These are phyloP conservation scores for Ilex paraguariensis DNA, from an alignment of 305 asterid species.

Conservation along the genomic window DNA sequence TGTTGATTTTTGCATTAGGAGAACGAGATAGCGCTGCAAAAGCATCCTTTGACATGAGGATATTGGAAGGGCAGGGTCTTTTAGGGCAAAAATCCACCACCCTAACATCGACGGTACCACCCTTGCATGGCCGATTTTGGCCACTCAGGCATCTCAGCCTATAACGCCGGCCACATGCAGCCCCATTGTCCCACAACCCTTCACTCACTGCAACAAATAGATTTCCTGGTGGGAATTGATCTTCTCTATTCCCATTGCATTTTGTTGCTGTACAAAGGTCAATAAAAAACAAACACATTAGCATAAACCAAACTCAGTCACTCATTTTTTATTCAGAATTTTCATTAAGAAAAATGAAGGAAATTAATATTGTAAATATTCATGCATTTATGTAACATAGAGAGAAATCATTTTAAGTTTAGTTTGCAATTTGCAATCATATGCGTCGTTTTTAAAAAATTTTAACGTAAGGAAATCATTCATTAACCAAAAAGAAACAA, in stretches of 20 bases:
- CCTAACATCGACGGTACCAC: conserved; percentile 27
- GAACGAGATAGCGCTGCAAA: conserved; percentile 41
- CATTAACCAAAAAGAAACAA: no score
- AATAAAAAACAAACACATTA: background rate
- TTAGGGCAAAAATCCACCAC: conserved; percentile 24
- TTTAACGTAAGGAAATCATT: no score
- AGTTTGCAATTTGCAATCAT: no score
- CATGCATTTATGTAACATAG: no score
- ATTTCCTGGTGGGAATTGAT: conserved; percentile 68
- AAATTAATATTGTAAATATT: no score
- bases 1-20: conserved; percentile 47
- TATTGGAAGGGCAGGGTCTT: conserved; percentile 68
- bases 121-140: conserved; percentile 48
- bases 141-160: conserved; percentile 53
- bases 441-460: no score
- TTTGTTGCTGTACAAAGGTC: conserved; percentile 37
- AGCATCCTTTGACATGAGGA: conserved; percentile 60
- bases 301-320: no score
- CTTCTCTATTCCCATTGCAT: conserved; percentile 43
- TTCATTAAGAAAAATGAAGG: no score
- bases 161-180: conserved; percentile 49
- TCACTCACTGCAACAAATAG: conserved; percentile 41
- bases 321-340: no score
- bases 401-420: no score
- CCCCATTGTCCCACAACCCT: conserved; percentile 21